These are phyloP conservation scores for Anisodus acutangulus DNA, from an alignment of 257 asterid species.

Conservation along the genomic window DNA sequence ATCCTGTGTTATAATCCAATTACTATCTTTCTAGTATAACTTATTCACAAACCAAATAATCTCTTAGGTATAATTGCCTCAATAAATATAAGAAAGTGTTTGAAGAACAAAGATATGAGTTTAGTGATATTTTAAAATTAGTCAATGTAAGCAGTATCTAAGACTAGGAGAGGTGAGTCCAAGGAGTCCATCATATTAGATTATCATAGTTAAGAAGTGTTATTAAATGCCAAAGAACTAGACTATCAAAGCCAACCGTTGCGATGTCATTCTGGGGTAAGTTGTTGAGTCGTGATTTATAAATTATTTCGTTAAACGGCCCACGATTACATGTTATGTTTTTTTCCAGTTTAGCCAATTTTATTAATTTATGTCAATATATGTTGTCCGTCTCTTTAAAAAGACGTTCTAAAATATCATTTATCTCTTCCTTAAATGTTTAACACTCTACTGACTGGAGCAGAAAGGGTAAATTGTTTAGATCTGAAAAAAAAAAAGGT, in stretches of 20 bases:
- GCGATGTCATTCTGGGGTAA: background rate
- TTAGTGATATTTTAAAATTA: too few species aligned
- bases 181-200: background rate
- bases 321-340: background rate
- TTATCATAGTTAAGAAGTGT: background rate
- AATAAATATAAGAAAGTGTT: too few species aligned
- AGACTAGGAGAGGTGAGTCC: background rate
- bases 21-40: too few species aligned
- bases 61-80: background rate
- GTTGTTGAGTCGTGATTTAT: background rate
- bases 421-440: background rate
- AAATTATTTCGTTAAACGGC: background rate
- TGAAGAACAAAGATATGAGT: too few species aligned
- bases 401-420: background rate
- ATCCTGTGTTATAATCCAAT: too few species aligned
- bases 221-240: slow-evolving; percentile 17
- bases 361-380: background rate
- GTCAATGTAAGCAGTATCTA: background rate
- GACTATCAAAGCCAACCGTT: background rate
- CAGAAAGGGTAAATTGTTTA: too few species aligned
- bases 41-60: too few species aligned
- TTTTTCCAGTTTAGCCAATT: background rate
- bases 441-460: background rate
- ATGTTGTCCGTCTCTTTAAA: background rate
- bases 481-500: too few species aligned